These are phyloP conservation scores for Lentinula edodes DNA, from an alignment of 768 basidiomycete species.

Conservation along the genomic window DNA sequence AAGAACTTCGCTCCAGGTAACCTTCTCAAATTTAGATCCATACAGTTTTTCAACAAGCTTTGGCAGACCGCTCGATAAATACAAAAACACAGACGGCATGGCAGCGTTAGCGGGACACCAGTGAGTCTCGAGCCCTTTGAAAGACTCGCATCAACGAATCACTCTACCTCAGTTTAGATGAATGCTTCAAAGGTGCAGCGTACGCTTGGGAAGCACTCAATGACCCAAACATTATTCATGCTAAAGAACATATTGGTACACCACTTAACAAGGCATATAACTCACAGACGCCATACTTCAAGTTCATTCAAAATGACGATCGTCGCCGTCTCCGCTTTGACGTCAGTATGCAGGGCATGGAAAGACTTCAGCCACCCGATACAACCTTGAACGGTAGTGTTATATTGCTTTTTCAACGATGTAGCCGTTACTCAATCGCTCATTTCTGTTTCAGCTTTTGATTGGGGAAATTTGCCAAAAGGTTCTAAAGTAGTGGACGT, in stretches of 20 bases:
- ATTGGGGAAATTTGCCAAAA: slow-evolving; percentile 4
- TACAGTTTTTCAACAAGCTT: neutral
- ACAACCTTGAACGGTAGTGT: slow-evolving; percentile 11
- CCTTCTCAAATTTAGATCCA: slow-evolving; percentile 6
- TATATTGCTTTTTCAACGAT: neutral
- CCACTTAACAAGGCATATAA: slow-evolving; percentile 11
- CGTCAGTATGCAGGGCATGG: slow-evolving; percentile 18
- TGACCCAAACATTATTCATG: slow-evolving; percentile 6
- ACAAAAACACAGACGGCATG: slow-evolving; percentile 14
- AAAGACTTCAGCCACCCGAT: slow-evolving; percentile 12
- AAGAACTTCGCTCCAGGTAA: slow-evolving; percentile 15
- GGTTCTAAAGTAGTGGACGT: slow-evolving; percentile 12
- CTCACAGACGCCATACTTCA: slow-evolving; percentile 14
- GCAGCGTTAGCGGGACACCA: slow-evolving; percentile 16
- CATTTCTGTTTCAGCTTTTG: neutral
- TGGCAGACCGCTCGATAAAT: slow-evolving; percentile 12
- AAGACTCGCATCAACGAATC: neutral
- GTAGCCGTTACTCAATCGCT: neutral
- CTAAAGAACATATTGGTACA: slow-evolving; percentile 6
- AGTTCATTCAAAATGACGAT: slow-evolving; percentile 13
- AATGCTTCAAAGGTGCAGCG: slow-evolving; percentile 13
- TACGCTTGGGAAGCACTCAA: slow-evolving; percentile 13
- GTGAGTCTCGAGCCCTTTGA: slow-evolving; percentile 5
- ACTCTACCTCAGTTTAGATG: slow-evolving; percentile 12
- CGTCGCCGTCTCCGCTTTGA: slow-evolving; percentile 18